Evolutionary conservation across 1,284 basidiomycete species (phyloP), one percentile per base, ranked within the genome.

Genomic region (Ceratobasidium theobromae): DNA sequence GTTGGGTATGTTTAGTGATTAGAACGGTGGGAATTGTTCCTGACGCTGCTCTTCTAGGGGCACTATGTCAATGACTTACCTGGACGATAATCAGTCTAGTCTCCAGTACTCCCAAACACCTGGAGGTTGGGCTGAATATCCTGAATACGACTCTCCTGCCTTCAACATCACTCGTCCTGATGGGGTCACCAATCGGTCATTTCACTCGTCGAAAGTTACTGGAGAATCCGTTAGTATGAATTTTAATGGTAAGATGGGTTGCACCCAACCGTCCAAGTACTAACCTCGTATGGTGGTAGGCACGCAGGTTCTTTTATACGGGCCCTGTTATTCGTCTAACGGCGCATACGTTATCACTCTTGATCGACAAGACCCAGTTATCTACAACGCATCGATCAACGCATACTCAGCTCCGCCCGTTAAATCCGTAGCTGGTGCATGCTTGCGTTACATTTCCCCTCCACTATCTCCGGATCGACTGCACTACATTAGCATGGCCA

Each of bases 401-500:
- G 58, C 58, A 1, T 62, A 62, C 18, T 62, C 58, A 25, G 32
- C 46, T 25, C 58, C 58, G 25, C 12, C 1, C 6, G 33, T 23
- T 16, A 21, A n/a, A 27, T 33, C 32, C 5, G 58, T 62, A 14
- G 58, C 58, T 27, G 46, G 28, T 11, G 45, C 58, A 16, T 62
- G 58, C n/a, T 25, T 62, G 4, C 58, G 58, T 21, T 62, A 62
- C 46, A 62, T 62, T 16, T 62, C 58, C 18, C 58, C 58, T 18
- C 58, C 58, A 14, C 23, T 62, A 16, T 18, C 45, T 14, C 33
- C 58, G 3, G 25, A 40, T 21, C 11, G 45, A n/a, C 27, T 48
- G 3, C 58, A 62, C 46, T 51, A 51, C 21, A 41, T 62, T 27
- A 62, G 58, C 21, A 62, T 62, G 46, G 58, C 58, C 21, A 62